Base-by-base conservation (phyloP, 1,284 basidiomycete genomes). In the Cryptococcus sp. region DNA sequence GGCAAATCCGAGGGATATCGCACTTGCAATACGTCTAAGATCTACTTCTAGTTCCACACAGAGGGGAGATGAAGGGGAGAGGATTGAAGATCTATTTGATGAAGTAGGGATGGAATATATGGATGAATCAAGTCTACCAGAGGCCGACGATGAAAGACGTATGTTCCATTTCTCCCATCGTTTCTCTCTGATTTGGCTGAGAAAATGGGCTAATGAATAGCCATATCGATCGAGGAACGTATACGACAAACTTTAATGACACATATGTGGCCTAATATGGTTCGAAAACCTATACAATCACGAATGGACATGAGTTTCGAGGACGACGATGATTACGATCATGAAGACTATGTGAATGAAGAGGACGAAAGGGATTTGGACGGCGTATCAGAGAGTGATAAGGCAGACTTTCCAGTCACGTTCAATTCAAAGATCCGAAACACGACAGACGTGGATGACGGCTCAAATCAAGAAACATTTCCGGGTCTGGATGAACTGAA, bases 211-310 rank as follows among this genome's bases (percentile, higher is more conserved):
- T 36, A 41, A 44, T 25, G 16, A 14, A 16, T 7, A 21, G 2
- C 16, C 25, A 16, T 41, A 72, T 67, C 67, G 1, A 54, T 72
- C 7, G 55, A 60, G 34, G 69, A 73, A 16, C 55, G 47, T 1
- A 53, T 72, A 2, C 57, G 69, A 10, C 68, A 72, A 48, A 72
- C 69, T 23, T 59, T 73, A n/a, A 62, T 64, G 59, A 72, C 71
- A 19, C 71, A 73, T 49, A 57, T 72, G 52, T 73, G 71, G 71
- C 68, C 69, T 1, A 59, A 57, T n/a, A 70, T 73, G 69, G 23
- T 43, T 10, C 63, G 69, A 9, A 34, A 34, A 34, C 32, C 32
- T 16, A 9, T 34, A 9, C 16, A 9, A 34, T 9, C 16, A 34
- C 16, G 10, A 9, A 34, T 16, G 10, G 16, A 34, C 9, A 16